Base-by-base conservation (phyloP, 106 monocot species). In the Vanilla planifolia region DNA sequence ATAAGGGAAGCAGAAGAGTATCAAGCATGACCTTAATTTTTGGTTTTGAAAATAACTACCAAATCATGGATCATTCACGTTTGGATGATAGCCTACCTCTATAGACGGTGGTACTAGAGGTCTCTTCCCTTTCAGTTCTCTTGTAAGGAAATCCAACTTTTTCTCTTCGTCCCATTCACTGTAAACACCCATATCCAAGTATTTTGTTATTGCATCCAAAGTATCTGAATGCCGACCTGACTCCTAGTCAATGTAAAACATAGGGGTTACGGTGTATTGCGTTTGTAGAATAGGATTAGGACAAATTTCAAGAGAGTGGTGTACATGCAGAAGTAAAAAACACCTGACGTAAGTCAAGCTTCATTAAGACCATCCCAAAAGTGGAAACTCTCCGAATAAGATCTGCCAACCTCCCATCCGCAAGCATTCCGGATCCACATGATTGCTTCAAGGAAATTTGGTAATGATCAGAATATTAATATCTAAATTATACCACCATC, bases 401-500 rank as follows among this genome's bases (percentile, higher is more conserved):
- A 85, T 93, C 93, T 47, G 85, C 77, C 60, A 93, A 63, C 22
- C 88, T 78, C n/a, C 93, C 93, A 69, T 93, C 88, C 59, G 93
- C 93, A 60, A 93, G 88, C 28, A 80, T 59, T 23, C 75, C 85
- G 13, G 77, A 85, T 41, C 93, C 93, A 77, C 82, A 82, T 53
- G 89, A 89, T 85, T 85, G 85, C 93, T 93, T 75, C 69, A 72
- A 50, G 71, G 13, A 76, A 37, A 10, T 5, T 37, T 37, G 37
- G 37, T 37, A 37, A 10, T 6, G 37, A 10, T 37, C 10, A 37
- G 10, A 37, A 37, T 37, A 37, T 6, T 10, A 37, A 10, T 10
- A n/a, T n/a, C n/a, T n/a, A n/a, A n/a, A n/a, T n/a, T n/a, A n/a
- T n/a, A n/a, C n/a, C n/a, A n/a, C n/a, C n/a, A n/a, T n/a, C n/a